Percentiles rank a stretch among this genome's conserved stretches.
These are phyloP conservation scores for Firmiana major DNA, from an alignment of 345 rosid species.

Conservation along the genomic window DNA sequence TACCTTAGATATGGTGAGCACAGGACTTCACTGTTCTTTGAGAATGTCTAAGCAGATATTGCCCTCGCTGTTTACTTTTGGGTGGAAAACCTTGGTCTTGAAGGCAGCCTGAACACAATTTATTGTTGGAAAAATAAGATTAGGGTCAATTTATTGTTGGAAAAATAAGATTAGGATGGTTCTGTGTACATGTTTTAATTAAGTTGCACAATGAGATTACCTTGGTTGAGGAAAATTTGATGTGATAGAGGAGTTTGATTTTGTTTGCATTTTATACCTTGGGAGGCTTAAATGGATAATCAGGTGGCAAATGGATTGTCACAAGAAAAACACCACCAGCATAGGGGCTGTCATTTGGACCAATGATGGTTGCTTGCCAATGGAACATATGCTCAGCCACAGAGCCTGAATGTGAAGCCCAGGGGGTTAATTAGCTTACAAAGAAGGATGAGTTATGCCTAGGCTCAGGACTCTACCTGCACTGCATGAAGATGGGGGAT, in stretches of 20 bases:
- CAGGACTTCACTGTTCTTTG: constrained; percentile 46
- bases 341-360: constrained; percentile 63
- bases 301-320: constrained; percentile 55
- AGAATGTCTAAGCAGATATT: constrained; percentile 43
- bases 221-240: neutral
- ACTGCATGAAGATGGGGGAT: constrained; percentile 70
- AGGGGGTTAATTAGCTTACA: neutral
- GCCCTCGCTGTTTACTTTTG: constrained; percentile 39
- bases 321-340: constrained; percentile 67
- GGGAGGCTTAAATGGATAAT: constrained; percentile 71
- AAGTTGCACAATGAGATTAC: neutral
- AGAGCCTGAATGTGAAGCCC: constrained; percentile 19
- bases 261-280: no score
- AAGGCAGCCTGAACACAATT: constrained; percentile 28
- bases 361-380: constrained; percentile 71
- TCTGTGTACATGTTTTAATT: no score
- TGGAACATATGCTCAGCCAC: constrained; percentile 65
- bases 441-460: neutral
- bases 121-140: no score
- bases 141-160: neutral
- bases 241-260: neutral
- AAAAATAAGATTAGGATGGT: neutral
- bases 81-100: constrained; percentile 35
- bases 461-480: constrained; percentile 37
- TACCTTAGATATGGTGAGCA: constrained; percentile 37